These are phyloP conservation scores for Corymbia calophylla DNA, from an alignment of 441 rosid genomes.

Conservation along the genomic window DNA sequence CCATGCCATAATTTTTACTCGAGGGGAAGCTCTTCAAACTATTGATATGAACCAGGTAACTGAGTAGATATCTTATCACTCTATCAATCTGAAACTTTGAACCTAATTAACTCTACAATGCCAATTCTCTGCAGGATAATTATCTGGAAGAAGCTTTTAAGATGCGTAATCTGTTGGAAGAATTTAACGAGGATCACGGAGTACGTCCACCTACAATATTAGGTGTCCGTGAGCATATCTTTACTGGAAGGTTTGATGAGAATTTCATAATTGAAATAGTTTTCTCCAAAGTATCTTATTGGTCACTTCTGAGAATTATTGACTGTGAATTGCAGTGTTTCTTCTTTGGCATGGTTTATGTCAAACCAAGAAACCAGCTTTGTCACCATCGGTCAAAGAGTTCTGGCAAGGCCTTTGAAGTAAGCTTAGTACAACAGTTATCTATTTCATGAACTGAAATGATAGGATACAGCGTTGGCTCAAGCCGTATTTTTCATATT, in stretches of 20 bases:
- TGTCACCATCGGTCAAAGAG: constrained; percentile 11
- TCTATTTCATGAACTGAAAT: background rate
- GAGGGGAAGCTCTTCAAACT: constrained; percentile 16
- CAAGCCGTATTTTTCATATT: background rate
- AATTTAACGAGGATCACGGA: constrained; percentile 8
- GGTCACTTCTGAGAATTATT: background rate
- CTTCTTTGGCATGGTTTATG: constrained; percentile 16
- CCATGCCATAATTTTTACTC: constrained; percentile 16
- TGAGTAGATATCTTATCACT: background rate
- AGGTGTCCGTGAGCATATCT: constrained; percentile 15
- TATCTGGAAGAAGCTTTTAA: constrained; percentile 14
- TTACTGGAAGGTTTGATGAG: constrained; percentile 7
- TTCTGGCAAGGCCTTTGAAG: constrained; percentile 7
- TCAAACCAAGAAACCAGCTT: constrained; percentile 15
- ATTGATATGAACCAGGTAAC: constrained; percentile 20
- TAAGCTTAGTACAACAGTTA: background rate
- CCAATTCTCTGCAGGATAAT: background rate
- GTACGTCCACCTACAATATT: constrained; percentile 7
- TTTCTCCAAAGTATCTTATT: background rate
- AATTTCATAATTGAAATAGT: background rate
- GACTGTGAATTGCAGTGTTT: constrained; percentile 4
- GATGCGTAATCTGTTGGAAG: constrained; percentile 11
- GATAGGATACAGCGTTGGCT: background rate
- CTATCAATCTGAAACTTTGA: background rate
- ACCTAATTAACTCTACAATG: background rate